Base-by-base conservation (phyloP, 495 filamentous ascomycete genomes). In the Penicillium odoratum region DNA sequence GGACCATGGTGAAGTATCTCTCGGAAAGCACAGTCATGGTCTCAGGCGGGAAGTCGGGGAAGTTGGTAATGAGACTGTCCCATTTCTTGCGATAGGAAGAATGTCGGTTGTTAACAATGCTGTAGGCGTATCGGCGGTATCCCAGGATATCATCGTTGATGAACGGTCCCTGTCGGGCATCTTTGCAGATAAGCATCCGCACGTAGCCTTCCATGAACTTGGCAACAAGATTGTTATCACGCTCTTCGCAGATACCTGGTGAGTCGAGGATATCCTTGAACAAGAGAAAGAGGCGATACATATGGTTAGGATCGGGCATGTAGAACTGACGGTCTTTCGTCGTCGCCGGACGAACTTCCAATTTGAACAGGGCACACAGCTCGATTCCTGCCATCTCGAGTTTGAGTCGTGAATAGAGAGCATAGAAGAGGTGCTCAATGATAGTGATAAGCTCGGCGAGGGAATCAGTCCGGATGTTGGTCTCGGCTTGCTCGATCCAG, bases 311-410 rank as follows among this genome's bases (percentile, higher is more conserved):
- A n/a, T 72, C 69, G 0, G 74, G 76, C 10, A 75, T 59, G 31
- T 56, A 54, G 34, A 66, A 69, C 15, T 43, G 25, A 3, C 51
- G 43, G 5, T 57, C 58, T 25, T 42, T 56, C 16, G 18, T 44
- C 13, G 51, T 30, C 16, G 46, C 3, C 5, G 63, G 64, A 29
- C 56, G 65, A 11, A 55, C 26, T 31, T 65, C 62, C n/a, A 66
- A 29, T 28, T 53, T 55, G 38, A 69, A 72, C 16, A 59, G 60
- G 34, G 62, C 55, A 49, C 70, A 76, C 7, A 79, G 66, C 9
- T 79, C 70, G 16, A 70, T 65, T 16, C 59, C 70, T 4, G 72
- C 69, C 44, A 78, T 65, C 44, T 79, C 76, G 43, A 75, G 61
- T 10, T 68, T 61, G 5, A 79, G 38, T 46, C 74, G 62, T 0